These are phyloP conservation scores for Leptomonas seymouri DNA, from an alignment of 208 protist species.

Conservation along the genomic window DNA sequence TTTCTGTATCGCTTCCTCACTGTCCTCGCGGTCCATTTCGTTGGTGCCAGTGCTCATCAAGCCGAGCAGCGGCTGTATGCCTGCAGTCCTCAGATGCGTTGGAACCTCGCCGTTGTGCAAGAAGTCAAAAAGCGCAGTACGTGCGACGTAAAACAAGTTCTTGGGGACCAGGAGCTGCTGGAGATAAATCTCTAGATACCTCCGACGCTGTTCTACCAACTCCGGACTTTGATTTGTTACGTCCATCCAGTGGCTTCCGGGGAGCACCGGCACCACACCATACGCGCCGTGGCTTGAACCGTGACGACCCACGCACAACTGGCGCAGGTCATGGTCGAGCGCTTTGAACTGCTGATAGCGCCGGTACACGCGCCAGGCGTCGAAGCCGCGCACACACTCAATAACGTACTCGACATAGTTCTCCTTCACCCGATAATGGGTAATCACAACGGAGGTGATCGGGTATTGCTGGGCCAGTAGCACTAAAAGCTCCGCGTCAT, in stretches of 20 bases:
- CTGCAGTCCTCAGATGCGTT: conserved; percentile 33
- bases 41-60: conserved; percentile 29
- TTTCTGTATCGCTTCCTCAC: conserved; percentile 15
- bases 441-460: conserved; percentile 58
- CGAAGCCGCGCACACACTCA: conserved; percentile 49
- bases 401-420: conserved; percentile 81
- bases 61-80: conserved; percentile 41
- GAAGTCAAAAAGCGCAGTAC: conserved; percentile 73
- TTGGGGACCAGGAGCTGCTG: conserved; percentile 77
- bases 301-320: conserved; percentile 45
- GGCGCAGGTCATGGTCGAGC: conserved; percentile 66
- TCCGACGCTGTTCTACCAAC: conserved; percentile 75
- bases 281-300: conserved; percentile 58
- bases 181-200: conserved; percentile 85
- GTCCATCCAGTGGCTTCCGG: conserved; percentile 83
- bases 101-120: conserved; percentile 83
- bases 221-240: conserved; percentile 87
- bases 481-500: conserved; percentile 28
- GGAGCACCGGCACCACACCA: conserved; percentile 79
- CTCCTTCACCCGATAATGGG: conserved; percentile 66
- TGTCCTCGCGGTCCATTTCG: conserved; percentile 18
- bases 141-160: conserved; percentile 80
- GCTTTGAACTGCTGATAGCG: conserved; percentile 87
- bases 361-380: conserved; percentile 70
- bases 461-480: conserved; percentile 26